These are phyloP conservation scores for Corinectria fuckeliana DNA, from an alignment of 2,329 filamentous ascomycete species.

Conservation along the genomic window DNA sequence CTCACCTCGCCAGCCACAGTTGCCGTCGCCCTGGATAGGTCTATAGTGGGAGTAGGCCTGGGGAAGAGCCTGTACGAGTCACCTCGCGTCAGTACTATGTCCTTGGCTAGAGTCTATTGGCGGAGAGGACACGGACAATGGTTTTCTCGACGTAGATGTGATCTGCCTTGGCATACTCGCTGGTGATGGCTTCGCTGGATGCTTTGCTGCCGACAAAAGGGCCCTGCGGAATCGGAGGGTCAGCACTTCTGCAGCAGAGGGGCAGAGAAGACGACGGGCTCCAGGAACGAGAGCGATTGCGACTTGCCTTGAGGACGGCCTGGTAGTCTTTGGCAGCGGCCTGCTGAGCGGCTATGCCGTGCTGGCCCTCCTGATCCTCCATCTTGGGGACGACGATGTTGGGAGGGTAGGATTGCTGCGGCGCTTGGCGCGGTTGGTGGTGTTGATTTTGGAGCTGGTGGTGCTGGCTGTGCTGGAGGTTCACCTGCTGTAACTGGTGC, in stretches of 20 bases:
- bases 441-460: constrained; percentile 24
- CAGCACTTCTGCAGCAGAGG: constrained; percentile 9
- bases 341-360: constrained; percentile 64
- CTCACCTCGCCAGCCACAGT: constrained; percentile 97
- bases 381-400: constrained; percentile 36
- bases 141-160: constrained; percentile 87
- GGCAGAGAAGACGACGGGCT: constrained; percentile 11
- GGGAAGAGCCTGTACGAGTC: constrained; percentile 69
- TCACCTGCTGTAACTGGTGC: constrained; percentile 13
- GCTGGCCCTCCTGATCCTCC: constrained; percentile 43
- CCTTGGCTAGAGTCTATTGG: not conserved
- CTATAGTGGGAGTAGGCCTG: constrained; percentile 88
- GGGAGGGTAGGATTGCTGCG: constrained; percentile 22
- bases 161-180: constrained; percentile 89
- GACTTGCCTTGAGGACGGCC: constrained; percentile 61
- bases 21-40: constrained; percentile 88
- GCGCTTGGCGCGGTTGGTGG: constrained; percentile 22
- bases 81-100: constrained; percentile 23
- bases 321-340: constrained; percentile 65
- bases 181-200: constrained; percentile 77
- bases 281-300: not conserved
- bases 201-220: constrained; percentile 81
- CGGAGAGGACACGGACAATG: constrained; percentile 62
- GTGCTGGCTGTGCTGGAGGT: constrained; percentile 20
- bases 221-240: constrained; percentile 63